A percentile compares a stretch with the other conserved stretches of the same genome.
Conservation (phyloP, 371 early-diverging fungal genomes). For the Circinella umbellata region DNA sequence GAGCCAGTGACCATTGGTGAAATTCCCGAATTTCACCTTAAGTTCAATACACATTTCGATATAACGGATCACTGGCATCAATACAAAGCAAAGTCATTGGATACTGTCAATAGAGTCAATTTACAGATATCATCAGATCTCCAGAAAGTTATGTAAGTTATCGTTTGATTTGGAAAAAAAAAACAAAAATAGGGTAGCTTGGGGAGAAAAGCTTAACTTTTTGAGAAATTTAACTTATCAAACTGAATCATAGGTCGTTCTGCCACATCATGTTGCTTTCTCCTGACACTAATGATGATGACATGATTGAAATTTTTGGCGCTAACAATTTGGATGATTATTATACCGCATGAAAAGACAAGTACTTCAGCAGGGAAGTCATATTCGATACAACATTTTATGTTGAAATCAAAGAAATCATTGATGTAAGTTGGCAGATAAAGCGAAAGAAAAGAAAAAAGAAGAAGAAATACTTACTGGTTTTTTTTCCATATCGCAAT, state of each 20-base stretch:
- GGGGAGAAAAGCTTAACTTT: too few species aligned
- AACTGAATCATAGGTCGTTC: background rate
- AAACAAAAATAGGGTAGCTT: background rate
- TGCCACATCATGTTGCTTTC: background rate
- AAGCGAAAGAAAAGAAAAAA: background rate
- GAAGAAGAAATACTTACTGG: background rate
- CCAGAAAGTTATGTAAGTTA: conserved; percentile 1
- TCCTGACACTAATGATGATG: background rate
- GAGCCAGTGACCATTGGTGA: background rate
- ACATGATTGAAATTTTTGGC: background rate
- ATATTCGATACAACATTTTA: background rate
- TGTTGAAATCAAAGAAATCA: conserved; percentile 4
- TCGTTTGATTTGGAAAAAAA: background rate
- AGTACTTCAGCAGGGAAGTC: background rate
- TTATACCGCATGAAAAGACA: background rate
- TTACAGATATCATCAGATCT: background rate
- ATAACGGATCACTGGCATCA: background rate
- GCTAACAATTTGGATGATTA: background rate
- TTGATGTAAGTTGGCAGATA: conserved; percentile 5
- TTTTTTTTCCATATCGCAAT: conserved; percentile 1
- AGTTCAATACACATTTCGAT: background rate
- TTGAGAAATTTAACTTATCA: too few species aligned
- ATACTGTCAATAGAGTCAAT: background rate
- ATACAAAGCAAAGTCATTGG: background rate
- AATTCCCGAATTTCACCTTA: background rate